A percentile compares a stretch with the other conserved stretches of the same genome.
Evolutionary conservation across 257 asterid genomes (phyloP).

Genomic region (Rubia yunnanensis): DNA sequence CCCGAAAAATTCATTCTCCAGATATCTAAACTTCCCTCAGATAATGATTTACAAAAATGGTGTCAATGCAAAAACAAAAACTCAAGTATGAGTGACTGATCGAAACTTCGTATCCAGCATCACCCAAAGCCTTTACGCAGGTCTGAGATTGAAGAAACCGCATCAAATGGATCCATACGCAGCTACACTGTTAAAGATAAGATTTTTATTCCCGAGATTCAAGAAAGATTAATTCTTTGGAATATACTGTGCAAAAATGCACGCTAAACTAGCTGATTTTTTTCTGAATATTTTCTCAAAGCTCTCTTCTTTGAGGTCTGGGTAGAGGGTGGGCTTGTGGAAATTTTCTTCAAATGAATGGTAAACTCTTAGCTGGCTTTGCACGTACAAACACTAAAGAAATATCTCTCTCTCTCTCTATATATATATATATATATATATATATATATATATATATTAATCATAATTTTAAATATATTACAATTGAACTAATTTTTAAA

Average conservation of each 20-base stretch:
- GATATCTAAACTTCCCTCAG: constrained; percentile 9
- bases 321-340: constrained; percentile 3
- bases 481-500: too few relatives aligned
- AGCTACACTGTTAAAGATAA: constrained; percentile 17
- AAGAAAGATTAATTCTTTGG: constrained; percentile 10
- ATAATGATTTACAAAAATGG: constrained; percentile 8
- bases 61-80: constrained; percentile 18
- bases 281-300: constrained; percentile 8
- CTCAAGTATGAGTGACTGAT: constrained; percentile 9
- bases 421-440: too few relatives aligned
- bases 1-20: constrained; percentile 55
- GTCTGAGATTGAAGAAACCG: constrained; percentile 35
- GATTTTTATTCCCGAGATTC: constrained; percentile 19
- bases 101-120: constrained; percentile 18
- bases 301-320: constrained; percentile 13
- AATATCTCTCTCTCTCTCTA: too few relatives aligned
- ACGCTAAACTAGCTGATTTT: constrained; percentile 16
- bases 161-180: constrained; percentile 45
- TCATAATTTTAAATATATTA: too few relatives aligned
- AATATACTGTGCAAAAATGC: neutral
- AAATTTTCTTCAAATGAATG: constrained; percentile 6
- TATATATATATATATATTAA: too few relatives aligned
- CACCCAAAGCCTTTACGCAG: constrained; percentile 78
- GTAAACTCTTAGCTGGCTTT: too few relatives aligned
- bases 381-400: too few relatives aligned